Evolutionary conservation across 2,329 filamentous ascomycete genomes (phyloP), one percentile per base, ranked within the genome.

Genomic region (Epichloe brachyelytri): DNA sequence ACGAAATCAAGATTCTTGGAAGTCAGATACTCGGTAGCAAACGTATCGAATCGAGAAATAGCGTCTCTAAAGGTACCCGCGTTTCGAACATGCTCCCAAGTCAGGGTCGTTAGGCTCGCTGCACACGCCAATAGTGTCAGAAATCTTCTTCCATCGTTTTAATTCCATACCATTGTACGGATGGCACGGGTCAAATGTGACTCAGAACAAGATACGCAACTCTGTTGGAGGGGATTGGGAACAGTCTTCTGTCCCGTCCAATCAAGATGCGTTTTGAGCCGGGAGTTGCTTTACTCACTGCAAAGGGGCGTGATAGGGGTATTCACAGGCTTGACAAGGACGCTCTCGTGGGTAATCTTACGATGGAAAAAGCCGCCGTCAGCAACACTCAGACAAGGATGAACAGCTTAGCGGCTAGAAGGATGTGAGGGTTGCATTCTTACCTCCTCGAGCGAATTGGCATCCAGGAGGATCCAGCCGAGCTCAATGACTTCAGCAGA

Each of bases 401-500:
- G 51, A 38, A 43, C 43, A 46, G 36, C 20, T 46, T 36, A 7
- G 36, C 26, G 40, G 7, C 38, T 7, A 45, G 22, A 15, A 12
- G 33, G 15, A 30, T n/a, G 20, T 20, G 47, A 51, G 53, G 50
- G 46, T 55, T 55, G 49, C 46, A 55, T 60, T 59, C 81, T 71
- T 76, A 95, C 90, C 85, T 96, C 90, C 62, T 96, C 90, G 62
- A 89, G 86, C 57, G 80, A 85, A 74, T 91, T 93, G 58, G 88
- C 85, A 67, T 96, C 90, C 56, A 96, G 78, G 63, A 98, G 74
- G 65, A 97, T 95, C 93, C 93, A 98, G 57, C 91, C 93, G 66
- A 98, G 79, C 79, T 98, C 93, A 70, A 98, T 98, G 59, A 98
- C 93, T 75, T 98, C 93, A 56, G 93, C 93, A 53, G 93, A 97